These are phyloP conservation scores for Kalanchoe fedtschenkoi DNA, from an alignment of 164 flowering plant genomes.

Conservation along the genomic window DNA sequence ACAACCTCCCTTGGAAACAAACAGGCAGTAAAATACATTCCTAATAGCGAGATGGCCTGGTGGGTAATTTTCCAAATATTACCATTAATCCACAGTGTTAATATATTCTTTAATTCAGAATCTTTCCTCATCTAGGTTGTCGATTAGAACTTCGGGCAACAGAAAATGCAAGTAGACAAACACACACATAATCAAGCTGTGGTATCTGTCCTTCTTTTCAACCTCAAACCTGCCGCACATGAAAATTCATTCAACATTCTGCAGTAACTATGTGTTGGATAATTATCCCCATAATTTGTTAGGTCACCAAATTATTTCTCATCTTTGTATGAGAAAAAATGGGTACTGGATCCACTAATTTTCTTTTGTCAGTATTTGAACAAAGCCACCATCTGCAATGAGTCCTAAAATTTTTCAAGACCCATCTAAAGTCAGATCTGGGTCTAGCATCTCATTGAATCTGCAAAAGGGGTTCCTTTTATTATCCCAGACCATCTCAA, in stretches of 20 bases:
- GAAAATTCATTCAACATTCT: background rate
- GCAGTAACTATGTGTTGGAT: background rate
- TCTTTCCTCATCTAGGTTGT: background rate
- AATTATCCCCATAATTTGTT: background rate
- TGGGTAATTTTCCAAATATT: background rate
- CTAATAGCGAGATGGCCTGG: background rate
- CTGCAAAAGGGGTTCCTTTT: background rate
- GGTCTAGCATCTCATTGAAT: background rate
- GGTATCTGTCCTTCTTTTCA: background rate
- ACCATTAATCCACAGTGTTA: background rate
- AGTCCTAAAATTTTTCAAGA: background rate
- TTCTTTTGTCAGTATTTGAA: background rate
- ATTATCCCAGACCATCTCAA: background rate
- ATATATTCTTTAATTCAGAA: background rate
- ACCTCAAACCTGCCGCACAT: background rate
- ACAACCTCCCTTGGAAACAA: too few species aligned
- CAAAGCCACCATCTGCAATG: background rate
- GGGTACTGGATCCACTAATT: background rate
- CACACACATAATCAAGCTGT: background rate
- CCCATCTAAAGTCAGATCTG: constrained; percentile 4
- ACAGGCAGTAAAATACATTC: too few species aligned
- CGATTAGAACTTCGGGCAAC: background rate
- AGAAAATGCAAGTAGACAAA: background rate
- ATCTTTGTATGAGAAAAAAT: background rate
- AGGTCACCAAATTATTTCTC: background rate